These are phyloP conservation scores for Exophiala dermatitidis DNA, from an alignment of 2,329 filamentous ascomycete genomes.

Conservation along the genomic window DNA sequence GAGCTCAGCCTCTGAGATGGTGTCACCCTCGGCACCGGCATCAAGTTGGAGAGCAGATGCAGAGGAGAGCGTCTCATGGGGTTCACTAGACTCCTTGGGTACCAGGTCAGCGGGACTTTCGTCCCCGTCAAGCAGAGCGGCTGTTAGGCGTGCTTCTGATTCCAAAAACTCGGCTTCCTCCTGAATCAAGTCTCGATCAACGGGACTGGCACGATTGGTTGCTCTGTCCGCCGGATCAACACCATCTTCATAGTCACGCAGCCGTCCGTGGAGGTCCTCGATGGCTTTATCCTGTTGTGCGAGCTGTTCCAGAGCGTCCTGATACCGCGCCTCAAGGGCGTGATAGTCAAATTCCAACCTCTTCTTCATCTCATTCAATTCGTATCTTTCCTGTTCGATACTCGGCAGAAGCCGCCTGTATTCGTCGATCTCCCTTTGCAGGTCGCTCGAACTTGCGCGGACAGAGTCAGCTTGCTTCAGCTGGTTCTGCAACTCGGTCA, in stretches of 20 bases:
- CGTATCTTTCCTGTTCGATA: conserved; percentile 43
- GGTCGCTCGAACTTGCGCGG: conserved; percentile 24
- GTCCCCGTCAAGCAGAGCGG: conserved; percentile 20
- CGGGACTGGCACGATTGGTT: conserved; percentile 2
- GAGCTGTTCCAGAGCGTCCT: conserved; percentile 38
- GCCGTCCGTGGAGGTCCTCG: conserved; percentile 25
- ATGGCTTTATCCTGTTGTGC: conserved; percentile 25
- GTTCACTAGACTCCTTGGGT: background rate
- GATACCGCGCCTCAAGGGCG: conserved; percentile 39
- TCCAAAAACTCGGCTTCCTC: conserved; percentile 23
- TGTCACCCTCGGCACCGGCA: conserved; percentile 6
- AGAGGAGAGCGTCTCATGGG: background rate
- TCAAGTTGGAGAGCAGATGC: conserved; percentile 2
- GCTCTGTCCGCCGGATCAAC: conserved; percentile 8
- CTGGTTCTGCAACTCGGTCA: conserved; percentile 42
- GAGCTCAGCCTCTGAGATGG: conserved; percentile 26
- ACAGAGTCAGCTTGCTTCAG: conserved; percentile 41
- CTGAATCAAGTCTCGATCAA: conserved; percentile 19
- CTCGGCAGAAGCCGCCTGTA: conserved; percentile 41
- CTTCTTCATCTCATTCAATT: conserved; percentile 43
- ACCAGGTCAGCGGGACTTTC: background rate
- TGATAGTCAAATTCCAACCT: conserved; percentile 45
- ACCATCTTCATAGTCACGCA: conserved; percentile 25
- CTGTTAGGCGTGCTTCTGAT: conserved; percentile 24
- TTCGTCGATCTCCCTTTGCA: conserved; percentile 28